Evolutionary conservation across 371 early-diverging fungal species (phyloP), one percentile per base, ranked within the genome.

Genomic region (Mucor ambiguus): DNA sequence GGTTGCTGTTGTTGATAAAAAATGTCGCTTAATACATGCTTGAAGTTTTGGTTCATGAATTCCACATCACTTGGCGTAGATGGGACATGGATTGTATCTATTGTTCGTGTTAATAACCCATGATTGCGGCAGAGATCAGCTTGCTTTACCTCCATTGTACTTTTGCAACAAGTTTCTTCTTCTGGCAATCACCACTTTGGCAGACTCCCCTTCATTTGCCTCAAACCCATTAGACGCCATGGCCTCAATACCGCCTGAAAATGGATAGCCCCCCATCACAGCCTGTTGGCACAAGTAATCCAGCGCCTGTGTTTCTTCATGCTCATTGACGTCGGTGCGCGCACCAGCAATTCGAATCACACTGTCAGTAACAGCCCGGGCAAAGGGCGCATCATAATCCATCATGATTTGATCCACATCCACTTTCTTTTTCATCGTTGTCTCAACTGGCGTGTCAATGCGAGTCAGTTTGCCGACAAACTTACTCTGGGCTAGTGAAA

Each of bases 241-340:
- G 20, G 81, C 76, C 12, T 80, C 80, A 29, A 81, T 71, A 0
- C 70, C 70, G 24, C 82, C 81, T 7, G 79, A 74, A 63, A 84
- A 84, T 7, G 84, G 84, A 61, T 84, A 84, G 1, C 79, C 84
- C 2, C 84, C 84, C 35, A 82, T 61, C 8, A 80, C 66, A 41
- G 77, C 79, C n/a, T 82, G 82, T 24, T 82, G 81, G 16, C 82
- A 84, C 4, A 84, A 57, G 28, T 68, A 67, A 24, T 74, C 77
- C 22, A 77, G 33, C 14, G 75, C 70, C 41, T 32, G 48, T 29
- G 38, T 32, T 3, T 71, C 69, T 12, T 72, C 72, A 6, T 18
- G 20, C 2, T 29, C 49, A 12, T 30, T 30, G 10, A 63, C 20
- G 1, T 32, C 28, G 4, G 22, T 59, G 28, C 20, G 35, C 9